Conservation (phyloP, 192 early-diverging fungal genomes). For the Gorgonomyces haynaldii region DNA sequence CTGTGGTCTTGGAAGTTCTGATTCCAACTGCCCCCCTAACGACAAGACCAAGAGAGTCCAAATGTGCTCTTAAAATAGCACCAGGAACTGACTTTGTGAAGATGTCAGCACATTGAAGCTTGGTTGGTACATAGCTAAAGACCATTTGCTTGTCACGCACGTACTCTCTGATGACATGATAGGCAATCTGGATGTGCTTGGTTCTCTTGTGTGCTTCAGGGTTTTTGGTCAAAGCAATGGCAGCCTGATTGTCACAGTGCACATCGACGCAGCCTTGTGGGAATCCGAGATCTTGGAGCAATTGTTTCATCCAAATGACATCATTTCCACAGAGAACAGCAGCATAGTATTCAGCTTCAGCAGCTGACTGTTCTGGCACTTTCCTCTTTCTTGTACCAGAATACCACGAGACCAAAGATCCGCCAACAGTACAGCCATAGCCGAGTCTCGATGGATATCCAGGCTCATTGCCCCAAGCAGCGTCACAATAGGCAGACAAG, state of each 20-base stretch:
- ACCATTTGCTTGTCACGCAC: conserved; percentile 6
- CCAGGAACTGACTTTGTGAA: conserved; percentile 18
- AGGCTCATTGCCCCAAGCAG: not conserved
- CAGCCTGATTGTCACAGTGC: not conserved
- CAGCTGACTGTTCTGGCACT: not conserved
- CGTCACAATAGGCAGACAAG: not conserved
- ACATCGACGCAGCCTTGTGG: not conserved
- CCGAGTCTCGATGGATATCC: not conserved
- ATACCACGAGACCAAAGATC: not conserved
- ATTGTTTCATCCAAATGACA: not conserved
- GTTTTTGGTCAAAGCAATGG: conserved; percentile 13
- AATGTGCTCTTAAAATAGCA: not conserved
- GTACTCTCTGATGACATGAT: conserved; percentile 22
- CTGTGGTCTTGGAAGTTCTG: too few relatives aligned
- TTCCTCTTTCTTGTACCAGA: not conserved
- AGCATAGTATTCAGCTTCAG: conserved; percentile 8
- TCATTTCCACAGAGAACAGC: not conserved
- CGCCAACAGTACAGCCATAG: not conserved
- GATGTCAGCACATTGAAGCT: conserved; percentile 15
- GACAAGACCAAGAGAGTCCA: not conserved
- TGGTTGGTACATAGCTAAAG: conserved; percentile 12
- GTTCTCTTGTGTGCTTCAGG: conserved; percentile 18
- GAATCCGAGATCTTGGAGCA: not conserved
- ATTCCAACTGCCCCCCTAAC: not conserved
- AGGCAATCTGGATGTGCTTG: conserved; percentile 21